Evolutionary conservation across 2,329 filamentous ascomycete genomes (phyloP).

Genomic region (Xylaria sp.): DNA sequence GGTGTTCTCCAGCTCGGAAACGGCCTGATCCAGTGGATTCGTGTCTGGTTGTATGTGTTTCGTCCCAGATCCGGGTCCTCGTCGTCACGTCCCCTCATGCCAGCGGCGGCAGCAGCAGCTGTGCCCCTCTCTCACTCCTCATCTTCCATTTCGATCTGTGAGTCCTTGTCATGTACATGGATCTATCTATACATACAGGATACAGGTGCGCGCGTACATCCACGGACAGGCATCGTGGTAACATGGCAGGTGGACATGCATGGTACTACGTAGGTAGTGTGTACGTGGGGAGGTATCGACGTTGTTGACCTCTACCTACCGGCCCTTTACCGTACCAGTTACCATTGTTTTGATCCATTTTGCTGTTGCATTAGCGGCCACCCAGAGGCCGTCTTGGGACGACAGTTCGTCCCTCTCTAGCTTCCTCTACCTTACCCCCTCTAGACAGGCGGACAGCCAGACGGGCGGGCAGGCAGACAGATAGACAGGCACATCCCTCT

Average conservation of each 20-base stretch:
- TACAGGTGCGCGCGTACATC: slow-evolving; percentile 37
- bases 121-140: slow-evolving; percentile 18
- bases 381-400: slow-evolving; percentile 35
- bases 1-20: slow-evolving; percentile 22
- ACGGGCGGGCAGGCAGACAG: no score
- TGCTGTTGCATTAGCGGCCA: slow-evolving; percentile 45
- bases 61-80: slow-evolving; percentile 26
- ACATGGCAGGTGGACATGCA: slow-evolving; percentile 42
- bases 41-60: slow-evolving; percentile 25
- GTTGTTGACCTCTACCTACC: slow-evolving; percentile 29
- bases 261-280: no score
- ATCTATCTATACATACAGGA: slow-evolving; percentile 34
- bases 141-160: slow-evolving; percentile 32
- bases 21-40: slow-evolving; percentile 28
- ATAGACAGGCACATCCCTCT: slow-evolving; percentile 44
- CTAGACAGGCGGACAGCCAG: no score
- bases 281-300: slow-evolving; percentile 37
- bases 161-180: slow-evolving; percentile 37
- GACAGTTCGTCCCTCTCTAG: slow-evolving; percentile 32
- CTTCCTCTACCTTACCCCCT: slow-evolving; percentile 24
- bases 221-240: slow-evolving; percentile 38
- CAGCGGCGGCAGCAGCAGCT: no score
- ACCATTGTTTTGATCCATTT: slow-evolving; percentile 38
- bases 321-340: slow-evolving; percentile 37
- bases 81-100: slow-evolving; percentile 27